phyloP scores from a whole-genome alignment of 1,139 yeast genomes.

The Debaryomyces udenii region DNA sequence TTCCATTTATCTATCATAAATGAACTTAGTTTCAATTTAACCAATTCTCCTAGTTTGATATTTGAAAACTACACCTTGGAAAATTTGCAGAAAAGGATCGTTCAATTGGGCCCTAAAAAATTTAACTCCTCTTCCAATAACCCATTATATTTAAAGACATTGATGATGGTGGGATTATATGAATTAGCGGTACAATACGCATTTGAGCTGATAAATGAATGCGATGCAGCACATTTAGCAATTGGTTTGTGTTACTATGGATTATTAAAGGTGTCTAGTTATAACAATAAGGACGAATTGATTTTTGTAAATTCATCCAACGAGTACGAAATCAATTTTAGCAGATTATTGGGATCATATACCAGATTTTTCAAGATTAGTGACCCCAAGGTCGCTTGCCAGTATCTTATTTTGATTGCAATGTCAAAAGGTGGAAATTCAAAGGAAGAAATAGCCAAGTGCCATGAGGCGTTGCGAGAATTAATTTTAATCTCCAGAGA shows the following conservation, averaged over 20 bases:
- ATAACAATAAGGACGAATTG: slow-evolving; percentile 35
- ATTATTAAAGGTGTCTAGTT: slow-evolving; percentile 55
- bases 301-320: slow-evolving; percentile 35
- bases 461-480: slow-evolving; percentile 83
- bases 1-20: slow-evolving; percentile 77
- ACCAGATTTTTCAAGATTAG: slow-evolving; percentile 80
- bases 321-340: slow-evolving; percentile 54
- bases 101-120: slow-evolving; percentile 72
- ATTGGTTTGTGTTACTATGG: slow-evolving; percentile 81
- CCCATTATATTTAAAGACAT: slow-evolving; percentile 76
- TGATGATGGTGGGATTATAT: slow-evolving; percentile 76
- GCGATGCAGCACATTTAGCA: slow-evolving; percentile 89
- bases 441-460: slow-evolving; percentile 53
- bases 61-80: slow-evolving; percentile 73
- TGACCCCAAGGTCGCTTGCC: slow-evolving; percentile 90
- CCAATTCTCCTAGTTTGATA: slow-evolving; percentile 48
- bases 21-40: slow-evolving; percentile 41
- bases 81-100: slow-evolving; percentile 73
- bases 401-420: slow-evolving; percentile 76
- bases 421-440: slow-evolving; percentile 45
- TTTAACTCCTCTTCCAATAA: slow-evolving; percentile 68
- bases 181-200: slow-evolving; percentile 80
- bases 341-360: slow-evolving; percentile 66
- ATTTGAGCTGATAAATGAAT: slow-evolving; percentile 63
- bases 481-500: slow-evolving; percentile 86